These are phyloP conservation scores for Lecanosticta acicola DNA, from an alignment of 2,329 filamentous ascomycete genomes.

Conservation along the genomic window DNA sequence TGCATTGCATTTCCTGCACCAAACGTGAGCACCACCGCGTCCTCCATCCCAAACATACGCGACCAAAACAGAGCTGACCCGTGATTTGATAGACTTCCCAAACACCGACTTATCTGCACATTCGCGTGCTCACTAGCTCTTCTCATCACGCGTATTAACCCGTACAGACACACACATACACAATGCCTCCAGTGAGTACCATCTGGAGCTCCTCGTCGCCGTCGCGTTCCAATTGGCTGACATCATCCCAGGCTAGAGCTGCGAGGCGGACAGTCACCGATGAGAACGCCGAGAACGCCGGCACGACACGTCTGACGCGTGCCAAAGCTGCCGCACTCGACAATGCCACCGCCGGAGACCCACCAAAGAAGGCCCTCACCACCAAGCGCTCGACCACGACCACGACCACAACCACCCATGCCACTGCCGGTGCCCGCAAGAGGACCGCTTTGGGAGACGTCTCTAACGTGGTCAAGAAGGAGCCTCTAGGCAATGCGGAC, in stretches of 20 bases:
- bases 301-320: conserved; percentile 79
- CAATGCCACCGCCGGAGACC: conserved; percentile 52
- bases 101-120: conserved; percentile 17
- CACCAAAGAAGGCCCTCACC: conserved; percentile 45
- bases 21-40: conserved; percentile 13
- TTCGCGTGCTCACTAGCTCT: conserved; percentile 16
- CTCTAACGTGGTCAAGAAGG: conserved; percentile 85
- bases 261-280: conserved; percentile 73
- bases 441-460: conserved; percentile 86
- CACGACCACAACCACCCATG: conserved; percentile 36
- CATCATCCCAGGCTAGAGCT: conserved; percentile 56
- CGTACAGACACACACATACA: conserved; percentile 19
- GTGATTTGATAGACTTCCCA: conserved; percentile 22
- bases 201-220: conserved; percentile 5
- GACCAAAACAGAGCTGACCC: conserved; percentile 24
- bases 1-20: conserved; percentile 6
- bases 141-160: conserved; percentile 13
- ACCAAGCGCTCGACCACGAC: conserved; percentile 44
- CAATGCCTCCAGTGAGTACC: conserved; percentile 35
- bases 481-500: conserved; percentile 56
- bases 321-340: conserved; percentile 75
- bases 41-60: conserved; percentile 5
- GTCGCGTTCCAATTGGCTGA: conserved; percentile 25
- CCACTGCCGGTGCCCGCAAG: conserved; percentile 50
- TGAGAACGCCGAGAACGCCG: conserved; percentile 76